Evolutionary conservation across 2,329 filamentous ascomycete species (phyloP).

Genomic region (Fusarium tupiense): DNA sequence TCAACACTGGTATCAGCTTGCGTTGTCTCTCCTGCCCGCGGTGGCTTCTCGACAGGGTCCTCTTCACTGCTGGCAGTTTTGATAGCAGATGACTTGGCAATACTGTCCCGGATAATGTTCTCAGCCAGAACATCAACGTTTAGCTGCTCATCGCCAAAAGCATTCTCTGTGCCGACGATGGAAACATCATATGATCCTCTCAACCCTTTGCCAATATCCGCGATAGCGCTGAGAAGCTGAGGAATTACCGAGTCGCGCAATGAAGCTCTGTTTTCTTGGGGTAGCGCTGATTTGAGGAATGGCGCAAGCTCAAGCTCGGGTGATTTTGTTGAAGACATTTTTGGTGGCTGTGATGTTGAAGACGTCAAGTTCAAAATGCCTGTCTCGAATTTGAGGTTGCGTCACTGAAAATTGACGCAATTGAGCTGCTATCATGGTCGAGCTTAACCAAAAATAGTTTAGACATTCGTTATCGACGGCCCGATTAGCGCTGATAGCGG

Average conservation of each 20-base stretch:
- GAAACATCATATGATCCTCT: slow-evolving; percentile 57
- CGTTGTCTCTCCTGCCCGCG: neutral
- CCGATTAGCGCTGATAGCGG: slow-evolving; percentile 15
- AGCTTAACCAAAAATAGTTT: slow-evolving; percentile 3
- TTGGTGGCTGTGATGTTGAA: neutral
- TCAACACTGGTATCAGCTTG: slow-evolving; percentile 43
- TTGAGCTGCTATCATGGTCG: neutral
- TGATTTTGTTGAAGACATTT: slow-evolving; percentile 14
- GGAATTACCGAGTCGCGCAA: slow-evolving; percentile 60
- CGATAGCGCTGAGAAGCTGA: slow-evolving; percentile 56
- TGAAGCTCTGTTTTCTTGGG: slow-evolving; percentile 36
- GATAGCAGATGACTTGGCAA: slow-evolving; percentile 57
- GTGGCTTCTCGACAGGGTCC: slow-evolving; percentile 61
- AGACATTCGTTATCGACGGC: neutral
- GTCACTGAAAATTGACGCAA: slow-evolving; percentile 35
- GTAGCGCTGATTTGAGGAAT: slow-evolving; percentile 35
- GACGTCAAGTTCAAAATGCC: neutral
- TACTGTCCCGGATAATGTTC: slow-evolving; percentile 55
- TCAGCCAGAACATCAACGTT: slow-evolving; percentile 67
- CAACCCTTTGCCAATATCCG: slow-evolving; percentile 56
- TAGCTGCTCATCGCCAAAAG: slow-evolving; percentile 68
- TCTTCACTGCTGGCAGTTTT: slow-evolving; percentile 68
- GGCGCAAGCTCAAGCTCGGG: slow-evolving; percentile 2
- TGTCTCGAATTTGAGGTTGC: neutral
- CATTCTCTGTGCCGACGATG: slow-evolving; percentile 61